Evolutionary conservation across 768 basidiomycete species (phyloP).

Genomic region (Podaxis sp.): DNA sequence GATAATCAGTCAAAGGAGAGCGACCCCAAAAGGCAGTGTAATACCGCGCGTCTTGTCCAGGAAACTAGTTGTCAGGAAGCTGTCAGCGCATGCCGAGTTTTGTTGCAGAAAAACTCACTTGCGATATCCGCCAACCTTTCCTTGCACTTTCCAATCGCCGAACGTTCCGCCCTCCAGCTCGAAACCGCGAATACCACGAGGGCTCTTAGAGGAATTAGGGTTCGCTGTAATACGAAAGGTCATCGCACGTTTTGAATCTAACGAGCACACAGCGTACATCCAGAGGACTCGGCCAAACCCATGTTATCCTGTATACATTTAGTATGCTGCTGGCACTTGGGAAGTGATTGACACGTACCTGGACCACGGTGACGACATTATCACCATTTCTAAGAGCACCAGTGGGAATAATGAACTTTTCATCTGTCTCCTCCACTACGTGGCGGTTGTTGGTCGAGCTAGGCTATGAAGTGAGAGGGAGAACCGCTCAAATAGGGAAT

Average conservation of each 20-base stretch:
- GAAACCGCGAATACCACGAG: constrained; percentile 79
- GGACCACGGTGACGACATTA: constrained; percentile 77
- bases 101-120: constrained; percentile 35
- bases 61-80: constrained; percentile 43
- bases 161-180: constrained; percentile 61
- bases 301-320: constrained; percentile 60
- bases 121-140: constrained; percentile 71
- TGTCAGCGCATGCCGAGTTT: neutral
- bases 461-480: neutral
- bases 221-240: constrained; percentile 24
- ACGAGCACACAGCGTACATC: constrained; percentile 27
- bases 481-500: neutral
- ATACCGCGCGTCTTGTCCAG: constrained; percentile 62
- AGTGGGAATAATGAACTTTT: constrained; percentile 59
- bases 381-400: constrained; percentile 49
- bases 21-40: neutral
- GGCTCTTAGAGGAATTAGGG: constrained; percentile 61
- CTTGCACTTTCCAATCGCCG: constrained; percentile 68
- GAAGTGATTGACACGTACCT: constrained; percentile 38
- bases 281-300: constrained; percentile 65
- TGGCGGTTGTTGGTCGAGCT: constrained; percentile 68
- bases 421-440: constrained; percentile 65
- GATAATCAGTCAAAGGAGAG: neutral
- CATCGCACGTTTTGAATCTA: neutral
- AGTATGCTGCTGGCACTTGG: neutral